These are phyloP conservation scores for Fusarium decemcellulare DNA, from an alignment of 2,329 filamentous ascomycete genomes.

Conservation along the genomic window DNA sequence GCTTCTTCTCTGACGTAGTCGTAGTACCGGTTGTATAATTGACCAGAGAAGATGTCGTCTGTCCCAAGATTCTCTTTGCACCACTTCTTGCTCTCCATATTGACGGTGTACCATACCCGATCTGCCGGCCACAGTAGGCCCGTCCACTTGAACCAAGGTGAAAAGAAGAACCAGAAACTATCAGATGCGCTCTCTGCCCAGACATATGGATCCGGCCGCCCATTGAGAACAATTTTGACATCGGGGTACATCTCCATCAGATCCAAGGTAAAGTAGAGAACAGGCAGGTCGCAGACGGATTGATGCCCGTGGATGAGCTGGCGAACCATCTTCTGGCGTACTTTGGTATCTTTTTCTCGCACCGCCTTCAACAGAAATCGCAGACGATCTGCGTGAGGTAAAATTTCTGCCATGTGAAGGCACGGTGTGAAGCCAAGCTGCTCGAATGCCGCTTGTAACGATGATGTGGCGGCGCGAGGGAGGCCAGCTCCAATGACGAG, in stretches of 20 bases:
- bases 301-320: slow-evolving; percentile 50
- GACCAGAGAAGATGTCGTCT: slow-evolving; percentile 6
- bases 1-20: slow-evolving; percentile 47
- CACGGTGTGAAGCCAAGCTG: slow-evolving; percentile 48
- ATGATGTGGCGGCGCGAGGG: slow-evolving; percentile 54
- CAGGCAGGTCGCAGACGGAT: slow-evolving; percentile 50
- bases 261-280: slow-evolving; percentile 51
- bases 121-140: slow-evolving; percentile 48
- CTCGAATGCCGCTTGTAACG: slow-evolving; percentile 53
- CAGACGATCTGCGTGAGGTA: slow-evolving; percentile 42
- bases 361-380: slow-evolving; percentile 46
- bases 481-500: slow-evolving; percentile 50
- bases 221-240: slow-evolving; percentile 51
- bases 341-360: slow-evolving; percentile 43
- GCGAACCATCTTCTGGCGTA: slow-evolving; percentile 49
- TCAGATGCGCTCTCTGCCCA: slow-evolving; percentile 48
- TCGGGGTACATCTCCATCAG: slow-evolving; percentile 57
- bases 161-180: slow-evolving; percentile 49
- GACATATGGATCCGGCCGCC: slow-evolving; percentile 40
- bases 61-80: background rate
- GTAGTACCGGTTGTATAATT: slow-evolving; percentile 32
- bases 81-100: slow-evolving; percentile 18
- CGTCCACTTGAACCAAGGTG: slow-evolving; percentile 42
- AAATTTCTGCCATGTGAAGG: slow-evolving; percentile 53
- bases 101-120: slow-evolving; percentile 47